Base-by-base conservation (phyloP, 2,329 filamentous ascomycete species). In the Bipolaris oryzae region DNA sequence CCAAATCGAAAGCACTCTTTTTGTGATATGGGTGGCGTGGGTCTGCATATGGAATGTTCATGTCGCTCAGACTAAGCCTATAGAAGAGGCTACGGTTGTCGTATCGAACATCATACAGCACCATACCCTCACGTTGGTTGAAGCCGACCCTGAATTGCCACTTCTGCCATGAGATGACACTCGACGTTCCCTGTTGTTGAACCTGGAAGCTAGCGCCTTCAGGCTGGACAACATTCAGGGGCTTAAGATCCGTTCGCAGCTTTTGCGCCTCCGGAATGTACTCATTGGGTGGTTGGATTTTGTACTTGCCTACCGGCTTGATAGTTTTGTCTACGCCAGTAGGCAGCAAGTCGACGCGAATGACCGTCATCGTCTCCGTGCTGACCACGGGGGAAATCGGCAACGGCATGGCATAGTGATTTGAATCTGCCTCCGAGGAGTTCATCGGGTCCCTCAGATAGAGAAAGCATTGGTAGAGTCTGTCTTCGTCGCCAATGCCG, bases 121-220 rank as follows among this genome's bases (percentile, higher is more conserved):
- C 85, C 79, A 88, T 84, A 10, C 88, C 88, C 70, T 90, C 89
- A 1, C 89, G 81, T 44, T 85, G 82, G 71, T 88, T 91, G 77
- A 89, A 90, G 34, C 84, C 83, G 3, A 92, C 81, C 10, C 88
- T 80, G 76, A 92, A 87, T 1, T 83, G 80, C 88, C 88, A 91
- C 64, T 89, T 90, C 72, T 90, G 87, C 88, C 88, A 88, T 56
- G 81, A 77, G 35, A 90, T 70, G 18, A 81, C 76, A 50, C 81
- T 83, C 2, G 85, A 85, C 21, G 83, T 82, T 31, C 81, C 82
- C 57, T 80, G 76, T 38, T 81, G 72, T 9, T 76, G 77, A 13
- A 85, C 78, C 15, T 78, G 79, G 71, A 89, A 89, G 11, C 85
- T 87, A 1, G 85, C 82, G 7, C 87, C 87, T 61, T 89, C 84